Conservation (phyloP, 108 stramenopile species). For the Asterionellopsis glacialis region DNA sequence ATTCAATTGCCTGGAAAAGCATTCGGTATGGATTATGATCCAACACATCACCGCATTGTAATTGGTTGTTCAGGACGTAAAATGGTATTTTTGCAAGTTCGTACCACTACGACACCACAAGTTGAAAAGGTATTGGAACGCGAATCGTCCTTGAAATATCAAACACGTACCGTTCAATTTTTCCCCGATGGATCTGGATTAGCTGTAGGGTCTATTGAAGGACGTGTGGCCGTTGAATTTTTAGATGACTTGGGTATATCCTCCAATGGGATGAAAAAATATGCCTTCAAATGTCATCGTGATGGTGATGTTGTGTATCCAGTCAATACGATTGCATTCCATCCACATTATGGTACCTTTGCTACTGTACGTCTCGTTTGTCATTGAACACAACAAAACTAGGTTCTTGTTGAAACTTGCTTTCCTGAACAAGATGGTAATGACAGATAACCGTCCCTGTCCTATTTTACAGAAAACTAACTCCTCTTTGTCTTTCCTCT, state of each 20-base stretch:
- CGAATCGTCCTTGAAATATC: constrained; percentile 83
- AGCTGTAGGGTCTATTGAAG: constrained; percentile 93
- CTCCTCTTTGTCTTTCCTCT: no score
- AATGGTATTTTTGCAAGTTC: constrained; percentile 54
- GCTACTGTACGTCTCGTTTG: constrained; percentile 66
- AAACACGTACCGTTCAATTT: constrained; percentile 75
- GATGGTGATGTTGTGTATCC: constrained; percentile 88
- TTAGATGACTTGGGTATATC: constrained; percentile 58
- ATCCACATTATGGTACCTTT: constrained; percentile 82
- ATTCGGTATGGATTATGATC: constrained; percentile 66
- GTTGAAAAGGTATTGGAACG: constrained; percentile 48
- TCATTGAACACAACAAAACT: no score
- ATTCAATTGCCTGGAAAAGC: constrained; percentile 76
- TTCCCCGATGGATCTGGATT: constrained; percentile 77
- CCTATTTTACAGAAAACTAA: no score
- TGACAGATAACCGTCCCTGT: no score
- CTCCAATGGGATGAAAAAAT: constrained; percentile 55
- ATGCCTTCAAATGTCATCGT: constrained; percentile 98
- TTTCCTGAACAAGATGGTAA: no score
- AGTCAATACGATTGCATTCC: constrained; percentile 95
- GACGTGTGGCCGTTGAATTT: constrained; percentile 92
- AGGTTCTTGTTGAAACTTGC: no score
- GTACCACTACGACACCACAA: constrained; percentile 10
- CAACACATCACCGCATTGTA: constrained; percentile 29
- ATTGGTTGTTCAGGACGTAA: constrained; percentile 64